These are phyloP conservation scores for Heimioporus sp. DNA, from an alignment of 768 basidiomycete genomes.

Conservation along the genomic window DNA sequence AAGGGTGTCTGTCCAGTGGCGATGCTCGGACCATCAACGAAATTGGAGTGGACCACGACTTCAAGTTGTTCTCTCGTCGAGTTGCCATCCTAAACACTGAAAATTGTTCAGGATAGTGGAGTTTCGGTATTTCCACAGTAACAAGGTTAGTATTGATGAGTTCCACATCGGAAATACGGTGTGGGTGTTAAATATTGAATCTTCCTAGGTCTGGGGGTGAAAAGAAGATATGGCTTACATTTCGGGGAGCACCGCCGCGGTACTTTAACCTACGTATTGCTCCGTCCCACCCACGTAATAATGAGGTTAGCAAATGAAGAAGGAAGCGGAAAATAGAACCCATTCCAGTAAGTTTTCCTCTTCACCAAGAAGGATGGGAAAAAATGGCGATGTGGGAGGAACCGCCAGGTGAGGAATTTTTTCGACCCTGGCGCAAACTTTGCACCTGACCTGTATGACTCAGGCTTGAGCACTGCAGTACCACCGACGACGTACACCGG, in stretches of 20 bases:
- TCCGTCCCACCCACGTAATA: no score
- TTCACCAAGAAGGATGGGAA: no score
- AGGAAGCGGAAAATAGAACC: neutral
- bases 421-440: no score
- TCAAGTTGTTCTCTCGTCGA: neutral
- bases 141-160: no score
- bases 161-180: constrained; percentile 43
- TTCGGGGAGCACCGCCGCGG: neutral
- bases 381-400: no score
- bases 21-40: constrained; percentile 56
- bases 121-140: constrained; percentile 2
- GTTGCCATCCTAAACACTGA: no score
- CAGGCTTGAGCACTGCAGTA: no score
- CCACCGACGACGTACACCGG: no score
- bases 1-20: constrained; percentile 44
- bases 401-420: no score
- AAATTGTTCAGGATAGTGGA: neutral
- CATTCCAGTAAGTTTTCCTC: no score
- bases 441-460: no score
- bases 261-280: neutral
- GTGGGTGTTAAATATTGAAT: constrained; percentile 31
- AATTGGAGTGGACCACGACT: constrained; percentile 40
- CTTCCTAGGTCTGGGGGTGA: neutral
- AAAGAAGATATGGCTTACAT: neutral
- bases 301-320: neutral